A percentile compares a stretch with the other conserved stretches of the same genome.
phyloP scores from a whole-genome alignment of 805 yeast species.

The Saturnispora hagleri region DNA sequence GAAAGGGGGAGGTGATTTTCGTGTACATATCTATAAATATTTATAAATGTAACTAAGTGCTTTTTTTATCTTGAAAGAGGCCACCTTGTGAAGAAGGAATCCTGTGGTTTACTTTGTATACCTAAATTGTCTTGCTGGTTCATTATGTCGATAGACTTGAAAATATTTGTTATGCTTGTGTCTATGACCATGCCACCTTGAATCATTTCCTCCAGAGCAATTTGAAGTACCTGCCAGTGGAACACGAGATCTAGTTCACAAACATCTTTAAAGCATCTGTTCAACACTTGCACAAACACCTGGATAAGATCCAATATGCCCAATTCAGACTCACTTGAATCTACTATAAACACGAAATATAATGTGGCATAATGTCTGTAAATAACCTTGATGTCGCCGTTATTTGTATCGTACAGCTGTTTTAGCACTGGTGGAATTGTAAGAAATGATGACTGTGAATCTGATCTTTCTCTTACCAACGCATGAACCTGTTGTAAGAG shows the following conservation, averaged over 20 bases:
- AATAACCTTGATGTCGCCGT: constrained; percentile 76
- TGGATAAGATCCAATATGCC: constrained; percentile 92
- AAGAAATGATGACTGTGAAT: constrained; percentile 77
- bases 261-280: constrained; percentile 86
- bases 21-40: neutral
- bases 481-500: constrained; percentile 76
- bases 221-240: constrained; percentile 95
- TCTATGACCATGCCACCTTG: constrained; percentile 99
- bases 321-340: constrained; percentile 89
- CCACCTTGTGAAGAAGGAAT: constrained; percentile 2
- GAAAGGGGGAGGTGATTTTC: neutral
- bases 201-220: constrained; percentile 82
- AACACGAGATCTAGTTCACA: constrained; percentile 95
- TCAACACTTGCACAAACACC: constrained; percentile 92
- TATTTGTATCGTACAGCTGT: constrained; percentile 30
- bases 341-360: constrained; percentile 93
- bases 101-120: neutral
- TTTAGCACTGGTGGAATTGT: constrained; percentile 71
- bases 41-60: neutral
- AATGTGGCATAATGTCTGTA: constrained; percentile 92
- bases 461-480: constrained; percentile 59
- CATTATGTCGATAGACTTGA: constrained; percentile 72
- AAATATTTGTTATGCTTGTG: constrained; percentile 74
- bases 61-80: neutral
- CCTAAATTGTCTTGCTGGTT: constrained; percentile 34